Evolutionary conservation across 306 rosid genomes (phyloP), one percentile per base, ranked within the genome.

Genomic region (Vigna radiata): DNA sequence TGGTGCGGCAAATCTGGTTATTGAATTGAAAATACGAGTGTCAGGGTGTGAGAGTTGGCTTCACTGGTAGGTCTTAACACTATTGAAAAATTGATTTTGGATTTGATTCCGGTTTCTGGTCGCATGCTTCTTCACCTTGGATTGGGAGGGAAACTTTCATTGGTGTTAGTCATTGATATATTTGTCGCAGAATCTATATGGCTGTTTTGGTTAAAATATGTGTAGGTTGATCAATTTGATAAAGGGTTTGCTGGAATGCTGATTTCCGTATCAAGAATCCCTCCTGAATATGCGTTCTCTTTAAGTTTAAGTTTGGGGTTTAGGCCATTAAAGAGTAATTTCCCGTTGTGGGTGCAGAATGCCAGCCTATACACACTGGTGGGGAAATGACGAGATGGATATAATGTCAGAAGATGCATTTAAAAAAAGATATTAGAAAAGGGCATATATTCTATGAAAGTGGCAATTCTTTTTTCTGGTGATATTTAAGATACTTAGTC

Each of bases 361-460:
- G 49, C 47, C 63, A 52, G 48, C 62, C 18, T 52, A 48, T 71
- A 33, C 15, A 37, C 36, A 6, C 9, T 23, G 68, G 56, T 58
- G 77, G 56, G 55, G 55, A 73, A 73, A 73, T 23, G 14, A 73
- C 56, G 77, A 15, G 77, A 25, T 18, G 76, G 50, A 52, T 71
- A 36, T n/a, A 33, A 33, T 50, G 49, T 50, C 49, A n/a, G 17
- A 52, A 70, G 49, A 70, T 61, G 48, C 31, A n/a, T 50, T 33
- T 52, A 25, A 12, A 33, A 19, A 71, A 25, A 7, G 14, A 15
- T 7, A 61, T 29, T 60, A 29, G 66, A 29, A 60, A 29, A 60
- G 21, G 11, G 31, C 43, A 47, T 39, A 8, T 61, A 13, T 23
- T 64, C 27, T n/a, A 56, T 27, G 59, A 55, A 31, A 77, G 58